Conservation (phyloP, 768 basidiomycete genomes). For the Leccinum obscurum region DNA sequence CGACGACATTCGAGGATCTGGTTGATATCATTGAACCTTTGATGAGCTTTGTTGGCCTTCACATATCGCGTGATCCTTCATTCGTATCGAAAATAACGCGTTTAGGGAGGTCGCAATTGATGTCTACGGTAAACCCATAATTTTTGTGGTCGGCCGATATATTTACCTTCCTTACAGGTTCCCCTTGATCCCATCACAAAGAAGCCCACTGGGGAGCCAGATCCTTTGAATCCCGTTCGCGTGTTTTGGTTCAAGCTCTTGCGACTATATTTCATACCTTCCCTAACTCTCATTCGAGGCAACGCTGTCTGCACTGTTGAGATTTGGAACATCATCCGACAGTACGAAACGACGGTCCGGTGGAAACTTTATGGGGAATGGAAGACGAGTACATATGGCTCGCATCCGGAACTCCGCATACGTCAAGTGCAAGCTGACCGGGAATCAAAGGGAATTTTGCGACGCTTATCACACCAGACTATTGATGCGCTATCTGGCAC, state of each 20-base stretch:
- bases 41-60: slow-evolving; percentile 75
- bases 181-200: slow-evolving; percentile 61
- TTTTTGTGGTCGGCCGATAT: background rate
- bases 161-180: slow-evolving; percentile 33
- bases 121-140: slow-evolving; percentile 46
- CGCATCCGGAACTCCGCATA: slow-evolving; percentile 77
- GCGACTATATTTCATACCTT: slow-evolving; percentile 81
- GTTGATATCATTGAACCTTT: slow-evolving; percentile 75
- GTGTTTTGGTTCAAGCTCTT: slow-evolving; percentile 83
- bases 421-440: slow-evolving; percentile 82
- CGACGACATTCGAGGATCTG: slow-evolving; percentile 65
- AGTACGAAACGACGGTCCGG: slow-evolving; percentile 75
- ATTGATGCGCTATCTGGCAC: slow-evolving; percentile 82
- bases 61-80: slow-evolving; percentile 74
- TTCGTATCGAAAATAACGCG: slow-evolving; percentile 81
- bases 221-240: slow-evolving; percentile 60
- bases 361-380: slow-evolving; percentile 97
- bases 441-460: slow-evolving; percentile 86
- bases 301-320: slow-evolving; percentile 91
- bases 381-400: slow-evolving; percentile 70
- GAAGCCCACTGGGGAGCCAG: slow-evolving; percentile 52
- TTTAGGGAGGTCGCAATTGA: slow-evolving; percentile 67
- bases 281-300: slow-evolving; percentile 78
- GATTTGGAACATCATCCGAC: slow-evolving; percentile 86
- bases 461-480: slow-evolving; percentile 82